Percentiles rank a stretch among this genome's conserved stretches.
Conservation (phyloP, 2,329 filamentous ascomycete genomes). For the Talaromyces piceae region DNA sequence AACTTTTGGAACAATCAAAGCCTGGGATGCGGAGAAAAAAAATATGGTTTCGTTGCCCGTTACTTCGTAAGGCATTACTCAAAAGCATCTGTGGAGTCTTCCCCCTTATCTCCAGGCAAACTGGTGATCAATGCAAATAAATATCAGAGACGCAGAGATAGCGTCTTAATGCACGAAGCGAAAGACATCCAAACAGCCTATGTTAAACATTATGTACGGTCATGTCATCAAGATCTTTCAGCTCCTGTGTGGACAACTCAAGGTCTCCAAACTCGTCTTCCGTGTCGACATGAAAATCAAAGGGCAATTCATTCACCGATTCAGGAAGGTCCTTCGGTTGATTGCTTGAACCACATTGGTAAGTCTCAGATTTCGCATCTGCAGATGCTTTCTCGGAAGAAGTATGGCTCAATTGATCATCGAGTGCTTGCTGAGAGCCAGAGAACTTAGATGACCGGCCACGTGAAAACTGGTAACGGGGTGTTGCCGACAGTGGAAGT, state of each 20-base stretch:
- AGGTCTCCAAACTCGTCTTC: slow-evolving; percentile 12
- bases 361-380: neutral
- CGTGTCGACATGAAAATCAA: neutral
- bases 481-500: neutral
- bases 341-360: too few relatives aligned
- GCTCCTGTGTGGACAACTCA: slow-evolving; percentile 6
- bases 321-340: neutral
- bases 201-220: neutral
- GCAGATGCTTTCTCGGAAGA: neutral
- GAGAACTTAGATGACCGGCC: neutral
- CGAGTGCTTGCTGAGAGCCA: neutral
- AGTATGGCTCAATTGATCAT: neutral
- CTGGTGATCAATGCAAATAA: too few relatives aligned
- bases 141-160: too few relatives aligned
- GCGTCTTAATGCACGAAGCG: neutral
- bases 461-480: neutral
- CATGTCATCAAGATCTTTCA: slow-evolving; percentile 9
- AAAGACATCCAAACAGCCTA: neutral
- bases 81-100: neutral
- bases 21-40: neutral
- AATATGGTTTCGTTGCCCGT: neutral
- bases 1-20: neutral
- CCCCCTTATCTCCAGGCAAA: too few relatives aligned
- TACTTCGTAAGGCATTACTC: neutral
- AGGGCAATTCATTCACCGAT: neutral